Evolutionary conservation across 164 flowering plant species (phyloP), one percentile per base, ranked within the genome.

Genomic region (Platanus orientalis): DNA sequence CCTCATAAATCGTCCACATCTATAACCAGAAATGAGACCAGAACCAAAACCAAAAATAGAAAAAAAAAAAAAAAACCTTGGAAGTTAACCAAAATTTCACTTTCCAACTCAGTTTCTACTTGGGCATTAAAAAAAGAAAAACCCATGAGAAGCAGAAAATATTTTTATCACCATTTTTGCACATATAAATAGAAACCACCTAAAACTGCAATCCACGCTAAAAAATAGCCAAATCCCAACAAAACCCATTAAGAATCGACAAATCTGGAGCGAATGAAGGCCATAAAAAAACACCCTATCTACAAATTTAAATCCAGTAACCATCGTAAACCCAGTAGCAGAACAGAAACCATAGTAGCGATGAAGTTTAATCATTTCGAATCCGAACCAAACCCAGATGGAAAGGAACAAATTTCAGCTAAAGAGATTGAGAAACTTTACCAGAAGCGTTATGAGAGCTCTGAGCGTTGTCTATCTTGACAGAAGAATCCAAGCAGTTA

Each of bases 401-500:
- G 13, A 6, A 57, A 34, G 39, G 29, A 55, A 32, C 7, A 34
- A 9, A 19, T 12, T 2, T 32, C 12, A 39, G n/a, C n/a, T 32
- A 32, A 32, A 32, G 39, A 7, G 44, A 9, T 24, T 10, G 19
- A 19, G 25, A 55, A 64, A 61, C 25, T 17, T 3, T 74, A 75
- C 79, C 83, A 54, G 69, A 74, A 65, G 61, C 44, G 51, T 58
- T 36, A 3, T 60, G 63, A 45, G 71, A 66, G 69, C 61, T 73
- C 54, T 73, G 79, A 54, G 79, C 58, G 53, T 75, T 62, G 54
- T 84, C 85, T 29, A 80, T 78, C 70, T 65, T 80, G 30, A 81
- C 80, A 44, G 88, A 80, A 44, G 85, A 78, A 69, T 63, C 69
- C 20, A 80, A 64, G 53, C 88, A 84, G 62, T 84, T 84, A 1